Percentiles rank a stretch among this genome's conserved stretches.
These are phyloP conservation scores for Aspergillus panamensis DNA, from an alignment of 495 filamentous ascomycete species.

Conservation along the genomic window DNA sequence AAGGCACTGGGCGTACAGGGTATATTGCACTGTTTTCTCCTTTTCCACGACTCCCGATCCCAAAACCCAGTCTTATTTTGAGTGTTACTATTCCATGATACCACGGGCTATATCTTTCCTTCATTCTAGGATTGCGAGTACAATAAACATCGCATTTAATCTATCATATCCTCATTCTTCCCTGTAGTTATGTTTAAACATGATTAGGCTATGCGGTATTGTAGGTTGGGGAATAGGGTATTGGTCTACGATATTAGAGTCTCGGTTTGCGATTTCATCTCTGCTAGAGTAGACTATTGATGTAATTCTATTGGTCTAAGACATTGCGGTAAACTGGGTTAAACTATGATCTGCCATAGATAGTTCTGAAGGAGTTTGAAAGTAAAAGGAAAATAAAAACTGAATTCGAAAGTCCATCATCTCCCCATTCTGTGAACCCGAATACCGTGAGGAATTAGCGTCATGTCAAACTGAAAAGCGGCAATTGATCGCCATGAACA, in stretches of 20 bases:
- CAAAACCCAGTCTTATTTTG: neutral
- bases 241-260: neutral
- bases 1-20: constrained; percentile 16
- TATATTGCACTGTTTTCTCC: neutral
- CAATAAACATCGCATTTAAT: neutral
- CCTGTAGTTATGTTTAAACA: too few relatives aligned
- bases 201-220: neutral
- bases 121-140: neutral
- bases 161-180: too few relatives aligned
- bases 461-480: too few relatives aligned
- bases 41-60: too few relatives aligned
- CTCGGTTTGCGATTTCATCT: neutral
- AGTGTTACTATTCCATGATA: constrained; percentile 33
- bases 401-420: neutral
- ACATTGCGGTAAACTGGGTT: neutral
- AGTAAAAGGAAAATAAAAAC: constrained; percentile 15
- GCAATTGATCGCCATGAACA: too few relatives aligned
- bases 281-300: constrained; percentile 3
- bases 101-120: constrained; percentile 31
- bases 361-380: neutral
- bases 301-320: neutral
- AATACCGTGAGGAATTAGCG: too few relatives aligned
- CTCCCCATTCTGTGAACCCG: neutral
- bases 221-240: neutral
- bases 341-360: neutral